Percentiles rank a stretch among this genome's conserved stretches.
Evolutionary conservation across 2,329 filamentous ascomycete species (phyloP).

Genomic region (Penicillium thymicola): DNA sequence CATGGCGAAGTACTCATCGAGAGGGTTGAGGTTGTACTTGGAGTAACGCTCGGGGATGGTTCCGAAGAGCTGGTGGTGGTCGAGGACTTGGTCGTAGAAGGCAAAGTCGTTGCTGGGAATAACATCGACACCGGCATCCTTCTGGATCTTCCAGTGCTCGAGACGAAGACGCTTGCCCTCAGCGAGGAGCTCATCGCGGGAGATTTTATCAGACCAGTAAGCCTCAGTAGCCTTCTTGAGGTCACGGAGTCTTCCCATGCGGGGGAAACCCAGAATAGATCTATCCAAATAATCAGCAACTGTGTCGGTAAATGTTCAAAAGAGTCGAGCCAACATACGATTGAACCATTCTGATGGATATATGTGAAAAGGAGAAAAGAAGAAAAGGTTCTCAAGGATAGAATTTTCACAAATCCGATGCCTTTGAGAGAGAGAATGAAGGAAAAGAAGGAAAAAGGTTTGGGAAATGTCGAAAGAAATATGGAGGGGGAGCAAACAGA

Average conservation of each 20-base stretch:
- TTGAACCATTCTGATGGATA: slow-evolving; percentile 55
- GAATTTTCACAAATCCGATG: slow-evolving; percentile 22
- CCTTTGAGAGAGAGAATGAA: slow-evolving; percentile 23
- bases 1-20: slow-evolving; percentile 99
- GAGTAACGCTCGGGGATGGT: slow-evolving; percentile 91
- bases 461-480: slow-evolving; percentile 5
- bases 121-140: slow-evolving; percentile 94
- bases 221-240: slow-evolving; percentile 99
- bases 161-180: slow-evolving; percentile 97
- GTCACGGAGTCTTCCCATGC: slow-evolving; percentile 97
- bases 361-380: slow-evolving; percentile 19
- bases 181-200: slow-evolving; percentile 80
- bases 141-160: slow-evolving; percentile 99
- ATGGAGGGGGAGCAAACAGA: slow-evolving; percentile 17
- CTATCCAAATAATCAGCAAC: slow-evolving; percentile 26
- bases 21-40: slow-evolving; percentile 76
- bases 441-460: slow-evolving; percentile 11
- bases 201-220: slow-evolving; percentile 95
- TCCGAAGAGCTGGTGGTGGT: slow-evolving; percentile 46
- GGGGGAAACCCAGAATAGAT: slow-evolving; percentile 94
- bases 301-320: neutral
- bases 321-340: slow-evolving; percentile 46
- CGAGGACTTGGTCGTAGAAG: slow-evolving; percentile 59
- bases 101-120: slow-evolving; percentile 99
- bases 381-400: slow-evolving; percentile 14